These are phyloP conservation scores for Vachellia pachyceras DNA, from an alignment of 306 rosid species.

Conservation along the genomic window DNA sequence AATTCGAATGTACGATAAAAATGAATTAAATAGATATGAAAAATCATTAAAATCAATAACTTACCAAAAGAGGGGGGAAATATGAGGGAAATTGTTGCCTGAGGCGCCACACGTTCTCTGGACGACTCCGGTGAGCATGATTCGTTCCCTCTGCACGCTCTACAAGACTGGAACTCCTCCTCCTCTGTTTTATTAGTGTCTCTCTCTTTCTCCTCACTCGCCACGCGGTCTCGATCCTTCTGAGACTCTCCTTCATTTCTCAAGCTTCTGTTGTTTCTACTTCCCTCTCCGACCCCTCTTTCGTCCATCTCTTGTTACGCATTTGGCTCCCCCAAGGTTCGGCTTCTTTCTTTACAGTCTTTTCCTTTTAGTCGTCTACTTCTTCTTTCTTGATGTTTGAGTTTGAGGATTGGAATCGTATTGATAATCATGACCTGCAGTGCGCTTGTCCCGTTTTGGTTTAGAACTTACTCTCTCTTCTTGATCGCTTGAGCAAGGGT, in stretches of 20 bases:
- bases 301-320: too few relatives aligned
- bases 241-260: neutral
- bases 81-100: too few relatives aligned
- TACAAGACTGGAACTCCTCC: too few relatives aligned
- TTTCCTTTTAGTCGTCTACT: neutral
- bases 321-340: neutral
- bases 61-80: too few relatives aligned
- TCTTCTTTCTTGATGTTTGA: neutral
- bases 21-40: too few relatives aligned
- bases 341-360: neutral
- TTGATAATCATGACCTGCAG: neutral
- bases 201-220: neutral
- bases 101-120: too few relatives aligned
- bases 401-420: neutral
- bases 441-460: neutral
- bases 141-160: constrained; percentile 38
- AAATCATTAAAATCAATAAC: too few relatives aligned
- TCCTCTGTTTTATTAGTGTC: constrained; percentile 29
- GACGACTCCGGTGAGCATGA: neutral
- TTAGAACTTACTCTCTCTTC: constrained; percentile 1
- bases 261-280: neutral
- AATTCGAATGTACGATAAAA: too few relatives aligned
- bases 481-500: neutral
- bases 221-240: neutral
- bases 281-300: too few relatives aligned